A percentile compares a stretch with the other conserved stretches of the same genome.
Evolutionary conservation across 768 basidiomycete genomes (phyloP).

Genomic region (Lentinula sp.): DNA sequence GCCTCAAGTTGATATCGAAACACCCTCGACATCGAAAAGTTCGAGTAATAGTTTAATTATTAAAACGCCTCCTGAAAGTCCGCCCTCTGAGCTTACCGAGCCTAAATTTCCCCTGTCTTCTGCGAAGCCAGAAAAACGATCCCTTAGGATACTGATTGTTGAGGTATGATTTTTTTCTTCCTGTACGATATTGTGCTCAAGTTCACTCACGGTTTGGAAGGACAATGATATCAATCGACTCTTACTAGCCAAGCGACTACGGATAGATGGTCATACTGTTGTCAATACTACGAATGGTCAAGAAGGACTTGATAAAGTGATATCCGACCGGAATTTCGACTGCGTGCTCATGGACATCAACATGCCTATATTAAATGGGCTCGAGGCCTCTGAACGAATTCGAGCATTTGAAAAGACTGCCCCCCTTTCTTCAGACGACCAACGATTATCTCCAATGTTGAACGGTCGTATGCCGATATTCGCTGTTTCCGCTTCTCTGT

Average conservation of each 20-base stretch:
- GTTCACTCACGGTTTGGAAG: constrained; percentile 21
- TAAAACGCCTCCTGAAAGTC: not conserved
- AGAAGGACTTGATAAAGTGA: constrained; percentile 59
- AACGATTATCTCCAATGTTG: constrained; percentile 36
- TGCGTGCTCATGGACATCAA: constrained; percentile 81
- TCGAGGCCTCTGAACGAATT: constrained; percentile 62
- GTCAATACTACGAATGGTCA: constrained; percentile 68
- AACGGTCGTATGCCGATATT: constrained; percentile 74
- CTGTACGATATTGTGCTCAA: not conserved
- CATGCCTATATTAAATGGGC: constrained; percentile 78
- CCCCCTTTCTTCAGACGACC: not conserved
- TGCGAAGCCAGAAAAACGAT: constrained; percentile 10
- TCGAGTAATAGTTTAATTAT: not conserved
- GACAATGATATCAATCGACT: constrained; percentile 71
- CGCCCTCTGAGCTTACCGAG: not conserved
- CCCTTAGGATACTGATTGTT: constrained; percentile 53
- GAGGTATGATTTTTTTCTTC: constrained; percentile 38
- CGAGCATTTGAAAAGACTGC: constrained; percentile 46
- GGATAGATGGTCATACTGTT: constrained; percentile 60
- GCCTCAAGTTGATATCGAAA: constrained; percentile 17
- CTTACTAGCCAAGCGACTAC: constrained; percentile 63
- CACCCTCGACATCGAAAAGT: not conserved
- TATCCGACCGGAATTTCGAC: constrained; percentile 58
- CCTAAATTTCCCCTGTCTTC: not conserved
- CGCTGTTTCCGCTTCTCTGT: constrained; percentile 72